Evolutionary conservation across 345 rosid species (phyloP), one percentile per base, ranked within the genome.

Genomic region (Alliaria petiolata): DNA sequence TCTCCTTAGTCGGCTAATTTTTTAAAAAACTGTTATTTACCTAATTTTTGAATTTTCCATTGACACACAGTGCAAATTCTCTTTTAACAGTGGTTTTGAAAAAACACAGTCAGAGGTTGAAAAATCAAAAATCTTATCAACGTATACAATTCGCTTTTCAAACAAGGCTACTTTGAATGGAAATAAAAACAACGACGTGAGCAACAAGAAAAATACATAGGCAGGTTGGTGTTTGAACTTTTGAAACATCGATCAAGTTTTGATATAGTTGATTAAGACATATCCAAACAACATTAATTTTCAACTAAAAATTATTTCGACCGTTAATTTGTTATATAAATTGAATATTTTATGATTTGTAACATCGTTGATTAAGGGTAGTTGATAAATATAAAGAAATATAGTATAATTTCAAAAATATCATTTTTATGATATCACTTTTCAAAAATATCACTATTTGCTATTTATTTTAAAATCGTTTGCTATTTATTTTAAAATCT

Each of bases 141-240:
- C 8, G 12, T 28, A 19, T n/a, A 42, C 26, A n/a, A n/a, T 28
- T 10, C 22, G 28, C 33, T 39, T 58, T 71, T 62, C 62, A 61
- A 71, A 71, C n/a, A 15, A 20, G 35, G 36, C 62, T 71, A 71
- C 54, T 62, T 71, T 71, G 69, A 71, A 62, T 51, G 46, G n/a
- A n/a, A 71, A 20, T 25, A 0, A 10, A 28, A 69, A 26, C n/a
- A 36, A 42, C 62, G 40, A 50, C 52, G 42, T 71, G 54, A 52
- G 19, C 42, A 42, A 31, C 53, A 50, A 51, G 15, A 62, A 52
- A 30, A 31, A 22, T 31, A 43, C 2, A 19, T 47, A 25, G 20
- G 11, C 30, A 50, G 13, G 11, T 60, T 50, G 28, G 70, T 71
- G 70, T 15, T 49, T 34, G 63, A 52, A 43, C 19, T 53, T 52